Percentiles rank a stretch among this genome's conserved stretches.
These are phyloP conservation scores for Cruciata laevipes DNA, from an alignment of 257 asterid genomes.

Conservation along the genomic window DNA sequence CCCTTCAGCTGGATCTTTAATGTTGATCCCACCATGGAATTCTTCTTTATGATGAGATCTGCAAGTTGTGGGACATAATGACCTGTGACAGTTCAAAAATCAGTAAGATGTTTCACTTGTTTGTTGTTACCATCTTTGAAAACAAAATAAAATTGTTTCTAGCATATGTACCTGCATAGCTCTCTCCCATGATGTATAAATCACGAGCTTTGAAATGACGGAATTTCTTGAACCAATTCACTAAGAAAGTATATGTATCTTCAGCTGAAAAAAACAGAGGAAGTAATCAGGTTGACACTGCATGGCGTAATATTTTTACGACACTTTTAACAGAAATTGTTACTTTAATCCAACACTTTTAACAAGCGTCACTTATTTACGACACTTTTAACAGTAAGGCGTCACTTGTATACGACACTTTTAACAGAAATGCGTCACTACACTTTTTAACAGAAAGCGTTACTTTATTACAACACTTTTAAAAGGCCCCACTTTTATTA, in stretches of 20 bases:
- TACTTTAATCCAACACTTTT: no score
- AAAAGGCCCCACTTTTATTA: no score
- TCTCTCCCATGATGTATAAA: constrained; percentile 35
- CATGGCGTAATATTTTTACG: no score
- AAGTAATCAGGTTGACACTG: no score
- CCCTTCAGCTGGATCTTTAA: constrained; percentile 31
- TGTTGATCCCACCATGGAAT: constrained; percentile 11
- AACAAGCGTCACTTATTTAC: no score
- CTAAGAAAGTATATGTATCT: constrained; percentile 29
- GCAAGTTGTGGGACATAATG: constrained; percentile 38
- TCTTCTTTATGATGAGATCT: constrained; percentile 26
- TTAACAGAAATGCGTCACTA: no score
- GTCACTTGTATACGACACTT: no score
- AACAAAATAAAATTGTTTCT: background rate
- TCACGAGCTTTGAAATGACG: constrained; percentile 28
- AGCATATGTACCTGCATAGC: constrained; percentile 37
- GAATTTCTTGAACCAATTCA: constrained; percentile 37
- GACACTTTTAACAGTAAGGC: no score
- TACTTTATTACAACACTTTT: no score
- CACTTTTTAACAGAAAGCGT: no score
- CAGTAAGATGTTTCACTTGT: background rate
- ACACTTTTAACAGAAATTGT: no score
- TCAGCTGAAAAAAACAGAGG: constrained; percentile 18
- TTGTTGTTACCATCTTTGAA: background rate
- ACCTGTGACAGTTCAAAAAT: constrained; percentile 16